These are phyloP conservation scores for Pleurotus ostreatus DNA, from an alignment of 768 basidiomycete species.

Conservation along the genomic window DNA sequence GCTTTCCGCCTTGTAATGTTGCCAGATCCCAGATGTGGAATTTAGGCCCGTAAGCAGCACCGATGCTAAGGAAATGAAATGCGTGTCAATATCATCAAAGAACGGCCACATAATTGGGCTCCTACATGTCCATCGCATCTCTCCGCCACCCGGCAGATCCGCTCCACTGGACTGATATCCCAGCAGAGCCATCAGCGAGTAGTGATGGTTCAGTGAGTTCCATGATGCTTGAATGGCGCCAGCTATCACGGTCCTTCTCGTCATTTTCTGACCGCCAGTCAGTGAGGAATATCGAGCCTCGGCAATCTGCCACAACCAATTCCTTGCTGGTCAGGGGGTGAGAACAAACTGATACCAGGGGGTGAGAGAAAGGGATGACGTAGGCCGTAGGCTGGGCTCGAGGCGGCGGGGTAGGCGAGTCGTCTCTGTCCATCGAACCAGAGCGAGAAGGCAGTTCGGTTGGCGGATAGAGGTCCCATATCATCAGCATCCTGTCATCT, in stretches of 20 bases:
- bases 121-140: slow-evolving; percentile 70
- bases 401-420: slow-evolving; percentile 27
- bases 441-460: slow-evolving; percentile 30
- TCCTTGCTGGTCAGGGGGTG: slow-evolving; percentile 76
- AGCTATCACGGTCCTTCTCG: slow-evolving; percentile 43
- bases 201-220: slow-evolving; percentile 73
- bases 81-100: background rate
- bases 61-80: slow-evolving; percentile 44
- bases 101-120: slow-evolving; percentile 12
- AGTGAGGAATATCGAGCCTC: slow-evolving; percentile 71
- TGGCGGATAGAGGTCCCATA: slow-evolving; percentile 76
- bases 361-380: slow-evolving; percentile 67
- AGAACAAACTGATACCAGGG: slow-evolving; percentile 63
- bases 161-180: slow-evolving; percentile 40
- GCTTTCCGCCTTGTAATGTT: slow-evolving; percentile 70
- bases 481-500: slow-evolving; percentile 85
- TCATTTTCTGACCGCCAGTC: slow-evolving; percentile 79
- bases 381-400: slow-evolving; percentile 75
- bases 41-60: slow-evolving; percentile 67
- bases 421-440: slow-evolving; percentile 21
- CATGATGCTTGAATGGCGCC: slow-evolving; percentile 60
- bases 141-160: slow-evolving; percentile 69
- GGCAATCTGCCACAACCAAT: slow-evolving; percentile 72
- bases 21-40: slow-evolving; percentile 78
- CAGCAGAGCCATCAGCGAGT: slow-evolving; percentile 48